Conservation (phyloP, 2,329 filamentous ascomycete genomes). For the Fusarium circinatum region DNA sequence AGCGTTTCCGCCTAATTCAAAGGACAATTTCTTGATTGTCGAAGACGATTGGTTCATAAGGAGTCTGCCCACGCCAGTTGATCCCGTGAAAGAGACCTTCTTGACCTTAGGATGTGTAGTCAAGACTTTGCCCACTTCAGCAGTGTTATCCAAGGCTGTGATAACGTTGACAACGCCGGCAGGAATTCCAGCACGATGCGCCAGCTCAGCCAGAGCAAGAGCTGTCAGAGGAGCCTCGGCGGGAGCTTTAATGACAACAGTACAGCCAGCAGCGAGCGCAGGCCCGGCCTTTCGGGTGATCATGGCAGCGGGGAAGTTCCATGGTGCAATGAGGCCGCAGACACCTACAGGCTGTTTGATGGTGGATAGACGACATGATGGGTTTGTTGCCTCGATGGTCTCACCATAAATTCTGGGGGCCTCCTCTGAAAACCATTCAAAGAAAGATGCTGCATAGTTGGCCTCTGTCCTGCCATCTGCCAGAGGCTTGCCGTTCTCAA, state of each 20-base stretch:
- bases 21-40: constrained; percentile 78
- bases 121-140: constrained; percentile 73
- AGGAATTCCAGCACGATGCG: constrained; percentile 84
- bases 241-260: constrained; percentile 86
- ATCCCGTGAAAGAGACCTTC: constrained; percentile 81
- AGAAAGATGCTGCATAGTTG: constrained; percentile 67
- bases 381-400: constrained; percentile 65
- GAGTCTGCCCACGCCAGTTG: constrained; percentile 53
- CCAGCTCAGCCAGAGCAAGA: constrained; percentile 85
- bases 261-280: constrained; percentile 76
- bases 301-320: constrained; percentile 71
- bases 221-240: constrained; percentile 90
- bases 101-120: constrained; percentile 58
- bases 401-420: constrained; percentile 60
- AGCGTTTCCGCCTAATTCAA: constrained; percentile 79
- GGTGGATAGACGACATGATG: constrained; percentile 62
- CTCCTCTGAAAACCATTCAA: constrained; percentile 74
- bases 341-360: constrained; percentile 50
- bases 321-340: constrained; percentile 49
- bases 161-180: constrained; percentile 89
- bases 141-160: constrained; percentile 80
- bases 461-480: constrained; percentile 69
- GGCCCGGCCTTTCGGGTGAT: constrained; percentile 59
- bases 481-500: constrained; percentile 77
- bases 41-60: constrained; percentile 77